Evolutionary conservation across 2,329 filamentous ascomycete species (phyloP).

Genomic region (Grosmannia serpens): DNA sequence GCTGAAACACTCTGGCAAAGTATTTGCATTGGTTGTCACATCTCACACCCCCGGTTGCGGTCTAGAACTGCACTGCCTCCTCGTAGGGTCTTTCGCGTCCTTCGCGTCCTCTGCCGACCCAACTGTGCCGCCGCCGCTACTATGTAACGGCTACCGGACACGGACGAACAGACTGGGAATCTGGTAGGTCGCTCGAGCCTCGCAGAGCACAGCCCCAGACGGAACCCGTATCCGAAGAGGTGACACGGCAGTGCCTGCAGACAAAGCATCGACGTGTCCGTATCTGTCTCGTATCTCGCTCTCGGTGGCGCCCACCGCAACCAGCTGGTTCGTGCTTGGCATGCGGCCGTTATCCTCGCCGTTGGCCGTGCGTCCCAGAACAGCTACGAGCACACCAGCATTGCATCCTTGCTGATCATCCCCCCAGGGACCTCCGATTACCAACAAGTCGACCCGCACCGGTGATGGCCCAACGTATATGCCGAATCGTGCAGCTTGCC

Average conservation of each 20-base stretch:
- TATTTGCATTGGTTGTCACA: no score
- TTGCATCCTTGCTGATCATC: not conserved
- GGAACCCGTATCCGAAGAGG: not conserved
- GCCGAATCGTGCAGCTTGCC: not conserved
- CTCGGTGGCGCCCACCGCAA: not conserved
- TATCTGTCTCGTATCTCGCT: not conserved
- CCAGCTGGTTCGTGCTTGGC: not conserved
- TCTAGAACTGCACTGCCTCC: no score
- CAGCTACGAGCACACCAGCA: not conserved
- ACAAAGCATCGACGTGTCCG: not conserved
- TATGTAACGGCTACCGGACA: no score
- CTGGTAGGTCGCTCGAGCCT: no score
- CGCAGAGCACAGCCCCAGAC: not conserved
- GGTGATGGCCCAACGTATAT: not conserved
- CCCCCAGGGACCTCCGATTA: not conserved
- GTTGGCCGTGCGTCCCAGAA: not conserved
- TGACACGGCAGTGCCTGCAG: not conserved
- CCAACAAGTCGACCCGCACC: not conserved
- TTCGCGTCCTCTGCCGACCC: no score
- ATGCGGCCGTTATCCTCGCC: not conserved
- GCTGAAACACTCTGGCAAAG: no score
- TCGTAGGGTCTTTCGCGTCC: no score
- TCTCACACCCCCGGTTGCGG: no score
- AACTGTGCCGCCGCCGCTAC: no score
- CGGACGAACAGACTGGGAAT: no score